Evolutionary conservation across 2,329 filamentous ascomycete genomes (phyloP).

Genomic region (Cadophora gregata): DNA sequence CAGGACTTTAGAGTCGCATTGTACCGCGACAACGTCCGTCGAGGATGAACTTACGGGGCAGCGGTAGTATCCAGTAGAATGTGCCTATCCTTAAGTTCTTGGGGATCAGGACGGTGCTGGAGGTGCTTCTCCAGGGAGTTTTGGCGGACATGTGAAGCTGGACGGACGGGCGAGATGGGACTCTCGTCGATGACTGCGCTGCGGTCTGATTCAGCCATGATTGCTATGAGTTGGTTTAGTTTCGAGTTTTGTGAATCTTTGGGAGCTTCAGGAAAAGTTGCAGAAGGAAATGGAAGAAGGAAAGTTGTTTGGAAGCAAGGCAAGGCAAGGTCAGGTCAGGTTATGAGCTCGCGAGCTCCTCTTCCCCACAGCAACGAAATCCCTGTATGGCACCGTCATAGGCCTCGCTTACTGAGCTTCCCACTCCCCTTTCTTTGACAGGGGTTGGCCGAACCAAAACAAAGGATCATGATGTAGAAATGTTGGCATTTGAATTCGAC

Average conservation of each 20-base stretch:
- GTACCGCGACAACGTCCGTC: too few species aligned
- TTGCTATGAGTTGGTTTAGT: constrained; percentile 4
- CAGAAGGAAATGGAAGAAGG: not conserved
- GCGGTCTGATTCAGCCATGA: constrained; percentile 34
- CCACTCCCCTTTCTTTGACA: constrained; percentile 6
- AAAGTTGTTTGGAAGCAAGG: not conserved
- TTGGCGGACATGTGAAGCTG: constrained; percentile 55
- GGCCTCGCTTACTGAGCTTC: constrained; percentile 12
- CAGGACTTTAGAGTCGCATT: not conserved
- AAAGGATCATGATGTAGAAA: not conserved
- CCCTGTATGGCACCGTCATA: constrained; percentile 6
- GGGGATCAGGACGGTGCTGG: constrained; percentile 68
- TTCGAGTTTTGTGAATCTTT: not conserved
- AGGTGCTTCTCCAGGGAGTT: constrained; percentile 78
- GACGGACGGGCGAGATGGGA: constrained; percentile 60
- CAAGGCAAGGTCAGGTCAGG: not conserved
- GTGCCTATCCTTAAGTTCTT: constrained; percentile 72
- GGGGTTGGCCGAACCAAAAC: constrained; percentile 1
- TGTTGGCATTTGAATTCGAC: not conserved
- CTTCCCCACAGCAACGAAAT: constrained; percentile 13
- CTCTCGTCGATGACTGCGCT: constrained; percentile 47
- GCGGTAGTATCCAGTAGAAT: constrained; percentile 71
- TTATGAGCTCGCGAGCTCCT: constrained; percentile 8
- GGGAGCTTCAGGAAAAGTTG: not conserved
- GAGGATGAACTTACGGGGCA: constrained; percentile 61